Conservation (phyloP, 1,284 basidiomycete genomes). For the Leucoagaricus sp. region DNA sequence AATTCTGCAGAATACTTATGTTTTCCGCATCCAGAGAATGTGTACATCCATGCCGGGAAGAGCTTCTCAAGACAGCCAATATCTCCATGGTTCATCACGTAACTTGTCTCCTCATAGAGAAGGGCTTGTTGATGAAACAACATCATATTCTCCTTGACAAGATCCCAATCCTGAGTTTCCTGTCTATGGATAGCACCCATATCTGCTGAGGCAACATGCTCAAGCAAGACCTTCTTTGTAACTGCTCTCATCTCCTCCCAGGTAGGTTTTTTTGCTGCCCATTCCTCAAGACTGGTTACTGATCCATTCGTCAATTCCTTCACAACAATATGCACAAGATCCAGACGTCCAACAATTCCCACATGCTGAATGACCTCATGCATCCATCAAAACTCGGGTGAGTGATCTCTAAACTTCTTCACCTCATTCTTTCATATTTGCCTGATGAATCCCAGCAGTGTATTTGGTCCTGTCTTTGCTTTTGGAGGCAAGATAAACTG, state of each 20-base stretch:
- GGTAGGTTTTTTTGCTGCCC: not conserved
- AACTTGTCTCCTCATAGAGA: constrained; percentile 33
- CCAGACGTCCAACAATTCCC: constrained; percentile 22
- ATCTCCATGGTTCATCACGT: constrained; percentile 36
- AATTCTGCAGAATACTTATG: constrained; percentile 36
- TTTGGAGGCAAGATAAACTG: too few species aligned
- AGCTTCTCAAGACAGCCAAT: constrained; percentile 33
- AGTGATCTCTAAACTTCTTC: too few species aligned
- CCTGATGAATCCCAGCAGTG: too few species aligned
- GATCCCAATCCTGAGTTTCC: not conserved
- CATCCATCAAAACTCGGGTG: constrained; percentile 35
- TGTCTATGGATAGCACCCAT: not conserved
- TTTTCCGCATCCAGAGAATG: constrained; percentile 33
- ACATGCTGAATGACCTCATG: constrained; percentile 36
- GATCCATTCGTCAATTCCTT: constrained; percentile 26
- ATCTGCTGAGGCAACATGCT: not conserved
- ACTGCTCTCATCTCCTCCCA: not conserved
- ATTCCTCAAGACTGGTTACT: constrained; percentile 21
- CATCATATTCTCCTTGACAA: constrained; percentile 6
- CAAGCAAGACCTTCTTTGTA: not conserved
- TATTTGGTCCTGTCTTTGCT: too few species aligned
- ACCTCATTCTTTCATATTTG: too few species aligned
- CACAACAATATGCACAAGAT: constrained; percentile 24
- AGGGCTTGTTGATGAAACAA: constrained; percentile 30
- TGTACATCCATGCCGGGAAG: constrained; percentile 30